Base-by-base conservation (phyloP, 2,329 filamentous ascomycete genomes). In the Pestalotiopsis fici region DNA sequence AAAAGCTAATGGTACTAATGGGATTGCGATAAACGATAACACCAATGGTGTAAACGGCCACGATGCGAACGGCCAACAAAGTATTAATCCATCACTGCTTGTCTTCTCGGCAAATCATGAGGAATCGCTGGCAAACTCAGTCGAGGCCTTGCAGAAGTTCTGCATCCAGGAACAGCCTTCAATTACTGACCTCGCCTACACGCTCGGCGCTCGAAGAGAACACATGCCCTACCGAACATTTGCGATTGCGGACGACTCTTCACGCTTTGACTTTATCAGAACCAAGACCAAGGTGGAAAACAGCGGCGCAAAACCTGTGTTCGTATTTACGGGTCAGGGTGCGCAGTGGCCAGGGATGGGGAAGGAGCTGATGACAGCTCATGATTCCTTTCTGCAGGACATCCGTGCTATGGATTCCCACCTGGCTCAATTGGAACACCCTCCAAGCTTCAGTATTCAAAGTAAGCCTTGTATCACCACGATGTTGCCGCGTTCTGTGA, bases 301-400 rank as follows among this genome's bases (percentile, higher is more conserved):
- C 23, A 31, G 21, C 18, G 62, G 27, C 21, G 60, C 18, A 56
- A 28, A 43, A 21, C 21, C 39, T 21, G 62, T 35, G 23, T 55
- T 64, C n/a, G 35, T 67, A 12, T 67, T 67, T 25, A 64, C 65
- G n/a, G 65, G 65, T 1, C 65, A 67, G 21, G 65, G 65, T 39
- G 65, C 65, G 11, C 65, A 67, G 28, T 67, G 65, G 65, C 23
- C 57, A 11, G 59, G 54, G 18, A 67, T 67, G 65, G 65, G 65
- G 4, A 21, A 11, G 15, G 47, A 64, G 35, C 35, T 65, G 18
- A 65, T 65, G 28, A 23, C 23, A 35, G 60, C 28, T 27, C 37
- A 63, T 50, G 28, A 35, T 50, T 47, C 35, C 35, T 63, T 47
- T 39, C 35, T 43, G 35, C 28, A 54, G 23, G 23, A 50, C 60